Evolutionary conservation across 1,139 yeast genomes (phyloP).

Genomic region (Suhomyces yuchorum): DNA sequence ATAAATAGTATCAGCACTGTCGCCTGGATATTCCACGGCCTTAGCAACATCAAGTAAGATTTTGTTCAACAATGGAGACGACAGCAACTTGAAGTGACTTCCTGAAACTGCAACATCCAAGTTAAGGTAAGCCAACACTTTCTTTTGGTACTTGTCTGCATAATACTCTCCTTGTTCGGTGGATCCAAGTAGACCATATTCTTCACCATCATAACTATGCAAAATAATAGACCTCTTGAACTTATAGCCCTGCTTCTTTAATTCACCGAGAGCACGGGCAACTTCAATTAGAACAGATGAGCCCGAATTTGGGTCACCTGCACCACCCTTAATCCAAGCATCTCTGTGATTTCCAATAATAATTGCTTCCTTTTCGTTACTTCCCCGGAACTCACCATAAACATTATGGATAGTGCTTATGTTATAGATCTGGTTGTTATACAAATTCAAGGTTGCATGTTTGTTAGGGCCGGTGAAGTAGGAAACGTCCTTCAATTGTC

Average conservation of each 20-base stretch:
- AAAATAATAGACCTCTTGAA: conserved; percentile 45
- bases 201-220: conserved; percentile 51
- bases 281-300: conserved; percentile 46
- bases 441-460: conserved; percentile 42
- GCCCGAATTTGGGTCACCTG: conserved; percentile 53
- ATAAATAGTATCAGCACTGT: conserved; percentile 46
- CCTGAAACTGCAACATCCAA: conserved; percentile 46
- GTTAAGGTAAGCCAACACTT: conserved; percentile 49
- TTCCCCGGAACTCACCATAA: conserved; percentile 49
- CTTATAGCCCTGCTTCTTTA: conserved; percentile 44
- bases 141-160: conserved; percentile 35
- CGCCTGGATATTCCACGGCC: conserved; percentile 50
- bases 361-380: conserved; percentile 41
- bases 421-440: conserved; percentile 43
- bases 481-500: conserved; percentile 45
- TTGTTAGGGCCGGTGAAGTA: conserved; percentile 53
- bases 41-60: conserved; percentile 37
- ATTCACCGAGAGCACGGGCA: conserved; percentile 49
- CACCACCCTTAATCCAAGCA: conserved; percentile 59
- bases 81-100: conserved; percentile 32
- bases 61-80: conserved; percentile 44
- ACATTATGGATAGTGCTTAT: conserved; percentile 49
- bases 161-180: conserved; percentile 50
- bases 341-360: conserved; percentile 52
- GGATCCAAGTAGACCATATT: conserved; percentile 49